phyloP scores from a whole-genome alignment of 768 basidiomycete genomes.

The Kwoniella sp. region DNA sequence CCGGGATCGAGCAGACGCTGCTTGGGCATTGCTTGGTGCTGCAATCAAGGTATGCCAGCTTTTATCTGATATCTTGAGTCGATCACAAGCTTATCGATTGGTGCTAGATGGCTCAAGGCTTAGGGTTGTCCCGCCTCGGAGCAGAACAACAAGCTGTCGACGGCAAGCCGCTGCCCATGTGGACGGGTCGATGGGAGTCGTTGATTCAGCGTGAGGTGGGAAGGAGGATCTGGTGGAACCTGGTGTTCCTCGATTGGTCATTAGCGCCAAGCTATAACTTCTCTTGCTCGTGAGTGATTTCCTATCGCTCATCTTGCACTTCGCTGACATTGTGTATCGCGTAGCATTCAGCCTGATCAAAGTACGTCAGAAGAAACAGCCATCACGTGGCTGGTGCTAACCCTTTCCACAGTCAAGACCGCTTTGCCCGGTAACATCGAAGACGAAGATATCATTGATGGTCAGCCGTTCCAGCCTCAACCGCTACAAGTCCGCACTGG shows the following conservation, averaged over 20 bases:
- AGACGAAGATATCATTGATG: constrained; percentile 50
- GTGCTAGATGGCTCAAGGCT: constrained; percentile 48
- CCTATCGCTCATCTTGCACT: background rate
- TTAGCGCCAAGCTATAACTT: constrained; percentile 49
- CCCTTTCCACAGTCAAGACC: constrained; percentile 42
- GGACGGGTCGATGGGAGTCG: constrained; percentile 50
- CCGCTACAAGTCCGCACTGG: constrained; percentile 38
- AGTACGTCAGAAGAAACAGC: constrained; percentile 30
- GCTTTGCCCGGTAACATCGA: constrained; percentile 49
- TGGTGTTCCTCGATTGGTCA: constrained; percentile 51
- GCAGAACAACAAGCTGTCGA: constrained; percentile 43
- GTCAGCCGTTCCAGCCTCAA: constrained; percentile 37
- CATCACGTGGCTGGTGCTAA: constrained; percentile 1
- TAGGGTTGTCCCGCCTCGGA: constrained; percentile 49
- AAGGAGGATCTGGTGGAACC: constrained; percentile 49
- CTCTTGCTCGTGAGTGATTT: constrained; percentile 20
- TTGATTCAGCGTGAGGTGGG: constrained; percentile 50
- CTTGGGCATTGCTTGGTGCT: constrained; percentile 50
- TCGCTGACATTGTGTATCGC: background rate
- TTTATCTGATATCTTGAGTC: background rate
- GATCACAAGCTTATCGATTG: constrained; percentile 2
- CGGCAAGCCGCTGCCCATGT: constrained; percentile 40
- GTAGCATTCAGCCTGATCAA: constrained; percentile 49
- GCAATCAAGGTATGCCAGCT: constrained; percentile 44
- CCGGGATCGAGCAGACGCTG: constrained; percentile 49